Evolutionary conservation across 2,329 filamentous ascomycete species (phyloP).

Genomic region (Didymella arachidicola): DNA sequence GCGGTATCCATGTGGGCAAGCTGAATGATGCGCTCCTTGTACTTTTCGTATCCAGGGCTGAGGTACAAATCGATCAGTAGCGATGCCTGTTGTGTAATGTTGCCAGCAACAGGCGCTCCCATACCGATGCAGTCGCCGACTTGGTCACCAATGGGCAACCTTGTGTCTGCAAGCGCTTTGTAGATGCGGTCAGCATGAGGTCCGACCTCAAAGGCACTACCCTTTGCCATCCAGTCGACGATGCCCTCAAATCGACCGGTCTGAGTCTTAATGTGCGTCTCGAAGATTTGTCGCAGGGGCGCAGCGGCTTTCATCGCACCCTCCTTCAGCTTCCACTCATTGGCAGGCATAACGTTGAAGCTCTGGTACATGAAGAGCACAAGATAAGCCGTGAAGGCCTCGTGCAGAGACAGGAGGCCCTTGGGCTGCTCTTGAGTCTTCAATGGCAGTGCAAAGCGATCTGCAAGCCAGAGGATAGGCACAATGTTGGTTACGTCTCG

Average conservation of each 20-base stretch:
- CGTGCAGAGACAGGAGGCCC: slow-evolving; percentile 60
- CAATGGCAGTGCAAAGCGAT: slow-evolving; percentile 71
- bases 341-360: slow-evolving; percentile 61
- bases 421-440: slow-evolving; percentile 68
- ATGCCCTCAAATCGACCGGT: slow-evolving; percentile 62
- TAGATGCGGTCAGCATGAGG: slow-evolving; percentile 62
- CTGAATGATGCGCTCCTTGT: slow-evolving; percentile 61
- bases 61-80: slow-evolving; percentile 63
- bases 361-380: slow-evolving; percentile 68
- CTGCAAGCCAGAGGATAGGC: slow-evolving; percentile 69
- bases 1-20: slow-evolving; percentile 57
- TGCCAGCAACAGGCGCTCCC: slow-evolving; percentile 59
- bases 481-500: slow-evolving; percentile 73
- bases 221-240: slow-evolving; percentile 55
- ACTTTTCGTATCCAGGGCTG: slow-evolving; percentile 58
- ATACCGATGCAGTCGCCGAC: slow-evolving; percentile 61
- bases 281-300: slow-evolving; percentile 71
- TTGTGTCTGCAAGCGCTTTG: slow-evolving; percentile 57
- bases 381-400: slow-evolving; percentile 64
- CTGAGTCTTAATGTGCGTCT: slow-evolving; percentile 71
- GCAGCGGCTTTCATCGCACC: slow-evolving; percentile 59
- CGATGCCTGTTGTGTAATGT: slow-evolving; percentile 62
- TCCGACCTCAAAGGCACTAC: slow-evolving; percentile 65
- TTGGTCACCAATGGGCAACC: slow-evolving; percentile 58
- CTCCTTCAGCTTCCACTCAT: slow-evolving; percentile 60